A percentile compares a stretch with the other conserved stretches of the same genome.
Conservation (phyloP, 2,329 filamentous ascomycete genomes). For the Neofusicoccum cordaticola region DNA sequence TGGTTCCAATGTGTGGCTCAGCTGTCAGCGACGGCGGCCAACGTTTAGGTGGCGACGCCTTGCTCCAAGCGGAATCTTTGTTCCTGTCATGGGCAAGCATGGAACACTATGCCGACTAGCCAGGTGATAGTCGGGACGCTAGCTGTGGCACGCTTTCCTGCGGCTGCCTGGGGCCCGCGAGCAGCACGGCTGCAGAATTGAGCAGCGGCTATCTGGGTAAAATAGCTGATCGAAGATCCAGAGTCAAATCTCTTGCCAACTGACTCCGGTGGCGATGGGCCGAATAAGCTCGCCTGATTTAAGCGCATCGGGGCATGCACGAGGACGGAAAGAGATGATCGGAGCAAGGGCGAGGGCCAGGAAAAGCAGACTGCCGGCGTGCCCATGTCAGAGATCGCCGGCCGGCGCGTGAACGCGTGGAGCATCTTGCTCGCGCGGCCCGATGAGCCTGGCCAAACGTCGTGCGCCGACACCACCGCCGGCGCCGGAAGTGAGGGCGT, state of each 20-base stretch:
- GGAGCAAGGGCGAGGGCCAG: background rate
- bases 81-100: background rate
- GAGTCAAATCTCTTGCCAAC: background rate
- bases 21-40: background rate
- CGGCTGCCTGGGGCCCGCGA: background rate
- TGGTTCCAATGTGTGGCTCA: background rate
- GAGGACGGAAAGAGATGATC: conserved; percentile 1
- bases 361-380: conserved; percentile 1
- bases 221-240: background rate
- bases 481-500: background rate
- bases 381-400: conserved; percentile 1
- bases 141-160: background rate
- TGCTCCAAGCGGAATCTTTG: background rate
- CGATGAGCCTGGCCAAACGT: conserved; percentile 5
- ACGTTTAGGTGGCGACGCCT: background rate
- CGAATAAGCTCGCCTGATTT: background rate
- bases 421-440: background rate
- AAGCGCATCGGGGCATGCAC: background rate
- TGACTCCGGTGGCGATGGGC: background rate
- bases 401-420: conserved; percentile 4
- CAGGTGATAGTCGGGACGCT: background rate
- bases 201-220: background rate
- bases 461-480: background rate
- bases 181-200: background rate
- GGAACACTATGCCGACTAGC: background rate